A percentile compares a stretch with the other conserved stretches of the same genome.
Evolutionary conservation across 495 filamentous ascomycete species (phyloP).

Genomic region (Massariosphaeria phaeospora): DNA sequence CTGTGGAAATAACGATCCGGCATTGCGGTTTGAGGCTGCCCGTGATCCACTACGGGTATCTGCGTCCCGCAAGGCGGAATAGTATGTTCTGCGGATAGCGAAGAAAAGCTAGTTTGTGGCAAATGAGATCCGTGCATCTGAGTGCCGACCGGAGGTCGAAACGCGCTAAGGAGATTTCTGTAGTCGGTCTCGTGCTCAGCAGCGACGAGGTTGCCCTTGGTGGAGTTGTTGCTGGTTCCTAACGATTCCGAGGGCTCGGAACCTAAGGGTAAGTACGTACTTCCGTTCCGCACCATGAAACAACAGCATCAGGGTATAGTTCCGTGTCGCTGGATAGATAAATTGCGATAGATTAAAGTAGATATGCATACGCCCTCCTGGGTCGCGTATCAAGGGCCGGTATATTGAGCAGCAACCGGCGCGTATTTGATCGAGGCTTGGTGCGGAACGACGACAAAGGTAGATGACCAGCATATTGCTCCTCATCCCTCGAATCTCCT

Average conservation of each 20-base stretch:
- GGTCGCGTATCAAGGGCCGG: conserved; percentile 7
- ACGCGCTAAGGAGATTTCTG: background rate
- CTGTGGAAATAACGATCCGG: too few species aligned
- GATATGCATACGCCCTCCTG: conserved; percentile 3
- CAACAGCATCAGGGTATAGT: conserved; percentile 19
- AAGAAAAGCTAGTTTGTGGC: background rate
- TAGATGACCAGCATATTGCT: conserved; percentile 16
- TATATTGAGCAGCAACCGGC: background rate
- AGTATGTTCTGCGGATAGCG: background rate
- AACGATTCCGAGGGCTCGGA: background rate
- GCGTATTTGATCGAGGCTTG: background rate
- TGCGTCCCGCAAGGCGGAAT: background rate
- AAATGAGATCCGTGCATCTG: background rate
- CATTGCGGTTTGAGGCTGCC: too few species aligned
- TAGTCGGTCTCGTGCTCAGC: background rate
- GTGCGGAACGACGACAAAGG: background rate
- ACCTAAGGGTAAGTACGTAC: conserved; percentile 1
- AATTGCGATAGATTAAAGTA: background rate
- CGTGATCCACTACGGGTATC: background rate
- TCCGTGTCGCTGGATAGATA: conserved; percentile 6
- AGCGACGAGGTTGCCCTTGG: background rate
- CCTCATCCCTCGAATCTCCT: conserved; percentile 19
- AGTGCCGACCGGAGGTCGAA: background rate
- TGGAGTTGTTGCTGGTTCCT: background rate
- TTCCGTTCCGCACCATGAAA: conserved; percentile 27